A percentile compares a stretch with the other conserved stretches of the same genome.
phyloP scores from a whole-genome alignment of 805 yeast species.

The Candida hungchunana region DNA sequence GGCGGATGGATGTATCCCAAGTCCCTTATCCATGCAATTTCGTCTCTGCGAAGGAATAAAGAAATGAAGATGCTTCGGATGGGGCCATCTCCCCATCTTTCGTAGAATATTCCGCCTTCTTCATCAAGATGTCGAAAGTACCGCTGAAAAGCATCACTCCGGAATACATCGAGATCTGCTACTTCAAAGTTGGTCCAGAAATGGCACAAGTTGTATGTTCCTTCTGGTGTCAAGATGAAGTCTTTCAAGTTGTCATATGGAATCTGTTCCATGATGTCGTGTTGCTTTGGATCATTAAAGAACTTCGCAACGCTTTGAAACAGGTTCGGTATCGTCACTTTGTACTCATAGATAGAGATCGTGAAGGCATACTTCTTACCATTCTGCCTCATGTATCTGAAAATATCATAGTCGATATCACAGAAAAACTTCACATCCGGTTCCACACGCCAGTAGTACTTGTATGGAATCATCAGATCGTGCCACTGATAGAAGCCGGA shows the following conservation, averaged over 20 bases:
- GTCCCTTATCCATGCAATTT: constrained; percentile 72
- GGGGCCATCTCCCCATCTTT: constrained; percentile 93
- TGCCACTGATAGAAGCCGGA: constrained; percentile 82
- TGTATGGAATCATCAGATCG: constrained; percentile 59
- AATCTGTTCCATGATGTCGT: constrained; percentile 24
- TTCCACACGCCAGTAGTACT: constrained; percentile 93
- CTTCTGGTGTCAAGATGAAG: constrained; percentile 63
- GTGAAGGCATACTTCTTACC: constrained; percentile 70
- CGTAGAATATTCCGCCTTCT: constrained; percentile 83
- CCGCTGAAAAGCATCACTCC: constrained; percentile 61
- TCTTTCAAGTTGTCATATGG: constrained; percentile 60
- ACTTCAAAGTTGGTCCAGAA: constrained; percentile 92
- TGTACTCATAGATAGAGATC: constrained; percentile 69
- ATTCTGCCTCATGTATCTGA: constrained; percentile 54
- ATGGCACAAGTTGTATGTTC: constrained; percentile 80
- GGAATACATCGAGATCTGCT: constrained; percentile 72
- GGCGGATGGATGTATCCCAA: constrained; percentile 80
- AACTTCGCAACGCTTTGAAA: constrained; percentile 60
- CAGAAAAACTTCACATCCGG: constrained; percentile 74
- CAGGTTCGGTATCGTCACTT: constrained; percentile 29
- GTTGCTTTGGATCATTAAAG: constrained; percentile 3
- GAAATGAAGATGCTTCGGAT: constrained; percentile 80
- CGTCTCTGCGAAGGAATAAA: constrained; percentile 57
- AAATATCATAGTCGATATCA: constrained; percentile 56
- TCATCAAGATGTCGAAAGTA: constrained; percentile 69